phyloP scores from a whole-genome alignment of 768 basidiomycete genomes.

The Xerocomellus intermedius region DNA sequence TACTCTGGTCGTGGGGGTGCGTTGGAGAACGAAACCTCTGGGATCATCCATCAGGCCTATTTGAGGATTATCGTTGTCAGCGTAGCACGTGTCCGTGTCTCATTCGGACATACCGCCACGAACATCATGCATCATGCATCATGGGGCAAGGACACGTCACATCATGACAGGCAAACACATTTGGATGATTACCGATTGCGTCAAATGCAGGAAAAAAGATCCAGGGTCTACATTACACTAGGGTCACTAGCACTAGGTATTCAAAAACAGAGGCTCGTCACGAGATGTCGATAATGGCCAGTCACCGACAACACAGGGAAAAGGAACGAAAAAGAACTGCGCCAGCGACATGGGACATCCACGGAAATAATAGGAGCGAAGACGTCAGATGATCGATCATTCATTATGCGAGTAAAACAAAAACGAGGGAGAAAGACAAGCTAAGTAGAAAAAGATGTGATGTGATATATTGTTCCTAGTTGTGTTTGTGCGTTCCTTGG shows the following conservation, averaged over 20 bases:
- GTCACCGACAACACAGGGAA: background rate
- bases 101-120: no score
- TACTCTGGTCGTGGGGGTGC: no score
- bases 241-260: background rate
- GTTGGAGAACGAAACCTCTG: no score
- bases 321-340: background rate
- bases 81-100: no score
- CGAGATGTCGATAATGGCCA: background rate
- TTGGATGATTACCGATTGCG: background rate
- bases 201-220: background rate
- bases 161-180: background rate
- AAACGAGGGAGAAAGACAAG: background rate
- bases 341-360: background rate
- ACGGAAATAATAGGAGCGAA: background rate
- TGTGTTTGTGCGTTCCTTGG: background rate
- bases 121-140: no score
- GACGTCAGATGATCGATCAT: background rate
- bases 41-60: no score
- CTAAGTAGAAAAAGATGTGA: background rate
- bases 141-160: no score
- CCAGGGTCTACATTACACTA: background rate
- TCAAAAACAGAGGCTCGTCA: background rate
- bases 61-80: no score
- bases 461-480: background rate
- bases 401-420: background rate